Conservation (phyloP, 306 rosid genomes). For the Albizia julibrissin region DNA sequence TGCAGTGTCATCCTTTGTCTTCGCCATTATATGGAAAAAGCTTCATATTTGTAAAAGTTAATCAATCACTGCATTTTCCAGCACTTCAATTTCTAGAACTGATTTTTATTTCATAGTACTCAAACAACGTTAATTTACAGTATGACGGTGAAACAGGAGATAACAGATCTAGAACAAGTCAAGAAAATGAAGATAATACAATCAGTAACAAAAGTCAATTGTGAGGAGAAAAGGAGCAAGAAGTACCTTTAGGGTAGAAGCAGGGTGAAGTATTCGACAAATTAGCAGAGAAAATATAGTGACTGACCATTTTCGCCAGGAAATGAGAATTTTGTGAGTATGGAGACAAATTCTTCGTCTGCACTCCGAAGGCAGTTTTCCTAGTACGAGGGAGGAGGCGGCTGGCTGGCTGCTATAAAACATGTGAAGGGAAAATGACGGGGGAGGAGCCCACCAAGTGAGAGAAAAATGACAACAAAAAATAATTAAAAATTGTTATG, state of each 20-base stretch:
- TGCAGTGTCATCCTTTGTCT: background rate
- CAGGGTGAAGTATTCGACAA: background rate
- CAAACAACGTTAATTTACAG: background rate
- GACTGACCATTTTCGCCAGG: background rate
- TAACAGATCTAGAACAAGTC: background rate
- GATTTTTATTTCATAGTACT: background rate
- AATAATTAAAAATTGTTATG: too few relatives aligned
- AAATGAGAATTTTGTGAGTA: background rate
- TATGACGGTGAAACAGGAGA: background rate
- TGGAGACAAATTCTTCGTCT: background rate
- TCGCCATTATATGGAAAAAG: background rate
- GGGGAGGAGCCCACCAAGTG: background rate
- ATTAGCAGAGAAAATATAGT: background rate
- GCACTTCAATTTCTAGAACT: background rate
- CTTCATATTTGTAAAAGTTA: background rate
- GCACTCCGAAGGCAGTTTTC: background rate
- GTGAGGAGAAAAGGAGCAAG: background rate
- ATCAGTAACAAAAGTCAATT: background rate
- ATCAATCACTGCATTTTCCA: background rate
- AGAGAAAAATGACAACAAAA: too few relatives aligned
- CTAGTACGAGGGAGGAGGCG: background rate
- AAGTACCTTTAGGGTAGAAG: background rate
- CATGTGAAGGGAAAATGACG: background rate
- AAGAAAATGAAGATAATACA: background rate
- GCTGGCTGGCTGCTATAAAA: background rate